Evolutionary conservation across 2,329 filamentous ascomycete genomes (phyloP), one percentile per base, ranked within the genome.

Genomic region (Pezicula radicicola): DNA sequence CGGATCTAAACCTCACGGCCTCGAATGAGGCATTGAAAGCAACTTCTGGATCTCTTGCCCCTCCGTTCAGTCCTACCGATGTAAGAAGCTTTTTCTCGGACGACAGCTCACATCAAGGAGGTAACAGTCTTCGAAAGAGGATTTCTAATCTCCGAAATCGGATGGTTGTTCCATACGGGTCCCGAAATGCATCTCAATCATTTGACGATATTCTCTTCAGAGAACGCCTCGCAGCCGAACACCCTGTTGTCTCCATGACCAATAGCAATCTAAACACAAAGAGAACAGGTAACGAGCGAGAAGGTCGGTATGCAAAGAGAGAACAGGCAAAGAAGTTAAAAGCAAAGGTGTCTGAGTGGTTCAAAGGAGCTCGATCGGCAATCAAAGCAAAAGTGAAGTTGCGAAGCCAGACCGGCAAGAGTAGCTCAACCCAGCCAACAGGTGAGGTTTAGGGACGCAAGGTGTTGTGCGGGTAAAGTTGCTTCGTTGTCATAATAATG

Each of bases 21-120:
- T 33, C 30, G 30, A 52, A 27, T 46, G 46, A 47, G 16, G 49
- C 59, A 25, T 50, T 53, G 8, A 49, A 45, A 33, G 48, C 35
- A 21, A 45, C 47, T 41, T 54, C 49, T 30, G 37, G 51, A 48
- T 46, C 48, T 28, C 46, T 55, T 39, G 28, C 46, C n/a, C 54
- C 55, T 44, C 56, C 58, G 41, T 35, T 58, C 25, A 60, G 55
- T 39, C 51, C 57, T 10, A 39, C 55, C 8, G 67, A 66, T 53
- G 63, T 58, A 21, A 60, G 55, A 44, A 71, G 68, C 49, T 69
- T 68, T 44, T 70, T 71, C 46, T 71, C 69, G 2, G 67, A 70
- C 52, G 63, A 70, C 46, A 72, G 70, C 55, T 70, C 68, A 4
- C 62, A 60, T 44, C 48, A 61, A 16, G 56, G 45, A 7, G 43